Evolutionary conservation across 2,329 filamentous ascomycete species (phyloP), one percentile per base, ranked within the genome.

Genomic region (Colletotrichum nymphaeae): DNA sequence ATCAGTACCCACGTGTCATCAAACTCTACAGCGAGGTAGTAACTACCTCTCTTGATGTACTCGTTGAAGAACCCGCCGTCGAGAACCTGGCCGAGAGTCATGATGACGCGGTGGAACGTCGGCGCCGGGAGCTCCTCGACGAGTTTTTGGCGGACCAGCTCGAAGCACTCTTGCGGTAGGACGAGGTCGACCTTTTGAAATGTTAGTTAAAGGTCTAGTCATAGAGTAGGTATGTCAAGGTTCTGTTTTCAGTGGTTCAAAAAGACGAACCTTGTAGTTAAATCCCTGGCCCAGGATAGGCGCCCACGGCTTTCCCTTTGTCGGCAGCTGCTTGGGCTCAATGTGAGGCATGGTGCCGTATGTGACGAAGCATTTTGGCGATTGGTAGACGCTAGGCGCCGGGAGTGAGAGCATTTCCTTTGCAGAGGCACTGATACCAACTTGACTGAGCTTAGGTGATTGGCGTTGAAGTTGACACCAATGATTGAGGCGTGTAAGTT

Each of bases 1-100:
- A 58, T 58, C n/a, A 57, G 16, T 3, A 12, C 46, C 22, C 28
- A 30, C 11, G 16, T 24, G 1, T 4, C 28, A n/a, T n/a, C 5
- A 26, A 4, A 22, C 12, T n/a, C 7, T 19, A 16, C 5, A 7
- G 5, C 16, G 42, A 59, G 16, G 6, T 7, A 5, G 37, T 26
- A 52, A 60, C 26, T 84, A 94, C 94, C 93, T 73, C 88, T 88
- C 81, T 97, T 97, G 76, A 98, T 92, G 79, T 97, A 95, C 56
- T 91, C 87, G n/a, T 90, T 93, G 78, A 98, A 95, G 78, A 98
- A 97, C 0, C 92, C 89, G 1, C 90, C 90, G 42, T 93, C 88
- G 1, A 98, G 80, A 5, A 98, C 80, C 72, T 94, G 91, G 9
- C 88, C 88, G 11, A 98, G 86, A 4, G 90, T 90, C 88, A 97